Evolutionary conservation across 2,329 filamentous ascomycete genomes (phyloP), one percentile per base, ranked within the genome.

Genomic region (Lanzia echinophila): DNA sequence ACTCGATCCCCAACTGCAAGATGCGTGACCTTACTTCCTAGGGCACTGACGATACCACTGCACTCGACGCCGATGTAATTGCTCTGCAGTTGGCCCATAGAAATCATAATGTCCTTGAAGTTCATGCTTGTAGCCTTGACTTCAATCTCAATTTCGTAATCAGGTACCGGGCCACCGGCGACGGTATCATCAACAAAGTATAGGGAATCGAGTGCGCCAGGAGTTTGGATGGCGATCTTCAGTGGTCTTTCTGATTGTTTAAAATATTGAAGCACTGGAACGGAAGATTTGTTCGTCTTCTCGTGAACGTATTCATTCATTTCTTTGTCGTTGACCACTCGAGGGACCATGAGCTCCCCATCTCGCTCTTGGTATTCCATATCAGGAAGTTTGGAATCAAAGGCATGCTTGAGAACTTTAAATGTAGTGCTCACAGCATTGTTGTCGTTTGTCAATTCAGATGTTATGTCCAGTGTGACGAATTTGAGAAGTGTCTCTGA

Each of bases 241-340:
- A 67, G 45, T 10, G 61, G 59, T 17, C 64, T 47, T 5, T 53
- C 57, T 15, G 48, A 31, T 47, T 66, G 64, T 0, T 67, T 65
- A 57, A 79, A 80, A 2, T 69, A 65, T 6, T 69, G 68, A 1
- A 69, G 63, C 53, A 73, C 70, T 4, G 73, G 61, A 3, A 65
- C 63, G 3, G 67, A 62, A 8, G 66, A 67, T 0, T 69, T 65
- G 49, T 72, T 71, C 1, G 71, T 75, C 57, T 73, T 68, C 15
- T 69, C 67, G 57, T 75, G 70, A 12, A 77, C 72, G 11, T 71
- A 67, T 19, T 71, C 70, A 58, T 62, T 60, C 55, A 62, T 60
- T 7, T 69, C 67, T 1, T 62, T 59, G 50, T 65, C 60, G 10
- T 62, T 46, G 6, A 62, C 36, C 6, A 62, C 47, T 6, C 61